Base-by-base conservation (phyloP, 805 yeast species). In the Suhomyces faveliae region DNA sequence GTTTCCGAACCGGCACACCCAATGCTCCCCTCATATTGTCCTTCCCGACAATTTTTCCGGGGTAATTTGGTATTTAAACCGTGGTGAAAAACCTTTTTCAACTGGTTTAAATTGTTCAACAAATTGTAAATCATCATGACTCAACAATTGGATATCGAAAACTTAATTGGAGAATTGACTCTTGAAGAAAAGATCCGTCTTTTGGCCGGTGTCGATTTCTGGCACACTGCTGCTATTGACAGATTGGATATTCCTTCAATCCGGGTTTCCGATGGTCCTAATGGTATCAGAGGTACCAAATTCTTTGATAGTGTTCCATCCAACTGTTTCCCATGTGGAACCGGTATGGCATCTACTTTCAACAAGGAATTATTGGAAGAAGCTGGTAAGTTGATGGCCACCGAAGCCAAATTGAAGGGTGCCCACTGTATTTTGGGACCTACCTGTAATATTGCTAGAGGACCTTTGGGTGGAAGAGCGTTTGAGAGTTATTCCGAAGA, bases 401-500 rank as follows among this genome's bases (percentile, higher is more conserved):
- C 58, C 21, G 85, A 81, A 60, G 82, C 84, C 21, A 76, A 66
- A 50, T 71, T 73, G 53, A 80, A 81, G 54, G 76, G 78, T 33
- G 82, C 74, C 8, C 78, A 77, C 51, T 74, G 76, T 19, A 70
- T 77, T 42, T 63, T 77, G 41, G 81, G 79, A 7, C 81, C 81
- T 38, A 53, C 56, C 11, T 63, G 68, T 49, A 81, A 81, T 66
- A 80, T 80, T 53, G 80, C 73, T 45, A 66, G 86, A 46, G 74
- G 76, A 11, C 85, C 85, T 9, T 62, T 78, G 27, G 85, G 85
- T 23, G 86, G 87, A 15, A 66, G 87, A 46, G 81, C 81, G 2
- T 83, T 81, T 56, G 87, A 83, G 61, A 72, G 81, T 25, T 82
- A 78, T 63, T 69, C 80, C 22, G 87, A 83, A 62, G 87, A 83